Percentiles rank a stretch among this genome's conserved stretches.
phyloP scores from a whole-genome alignment of 75 land plant genomes.

The Ceratopteris richardii region DNA sequence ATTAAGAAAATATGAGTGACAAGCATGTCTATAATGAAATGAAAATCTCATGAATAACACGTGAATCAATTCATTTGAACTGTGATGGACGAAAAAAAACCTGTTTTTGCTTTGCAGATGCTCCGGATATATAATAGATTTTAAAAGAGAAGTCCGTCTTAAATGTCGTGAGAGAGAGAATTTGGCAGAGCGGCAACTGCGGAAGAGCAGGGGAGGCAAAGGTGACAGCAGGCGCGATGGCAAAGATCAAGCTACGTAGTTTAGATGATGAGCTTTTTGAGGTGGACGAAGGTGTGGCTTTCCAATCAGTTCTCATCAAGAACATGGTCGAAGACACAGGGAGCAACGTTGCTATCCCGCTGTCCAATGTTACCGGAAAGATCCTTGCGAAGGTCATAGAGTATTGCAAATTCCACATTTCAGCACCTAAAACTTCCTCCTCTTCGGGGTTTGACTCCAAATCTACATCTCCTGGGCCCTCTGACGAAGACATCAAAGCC shows the following conservation, averaged over 20 bases:
- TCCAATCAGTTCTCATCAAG: constrained; percentile 46
- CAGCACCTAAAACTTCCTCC: constrained; percentile 4
- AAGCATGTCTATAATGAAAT: too few relatives aligned
- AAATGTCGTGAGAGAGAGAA: too few relatives aligned
- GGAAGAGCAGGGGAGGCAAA: background rate
- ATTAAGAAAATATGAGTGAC: too few relatives aligned
- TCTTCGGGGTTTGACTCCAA: constrained; percentile 12
- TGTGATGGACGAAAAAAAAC: too few relatives aligned
- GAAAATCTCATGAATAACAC: too few relatives aligned
- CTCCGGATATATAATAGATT: too few relatives aligned
- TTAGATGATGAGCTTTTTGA: constrained; percentile 57
- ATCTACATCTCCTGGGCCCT: constrained; percentile 5
- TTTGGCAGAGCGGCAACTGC: too few relatives aligned
- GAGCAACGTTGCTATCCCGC: constrained; percentile 35
- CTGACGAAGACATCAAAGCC: constrained; percentile 44
- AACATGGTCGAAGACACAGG: constrained; percentile 64
- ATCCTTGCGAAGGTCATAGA: constrained; percentile 59
- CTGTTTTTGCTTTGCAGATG: too few relatives aligned
- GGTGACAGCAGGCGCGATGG: background rate
- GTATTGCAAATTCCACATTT: constrained; percentile 56
- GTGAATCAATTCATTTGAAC: too few relatives aligned
- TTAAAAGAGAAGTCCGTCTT: too few relatives aligned
- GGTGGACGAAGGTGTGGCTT: constrained; percentile 46
- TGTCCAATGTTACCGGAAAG: constrained; percentile 50
- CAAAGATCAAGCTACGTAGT: constrained; percentile 43